Evolutionary conservation across 164 flowering plant genomes (phyloP), one percentile per base, ranked within the genome.

Genomic region (Chimonanthus praecox): DNA sequence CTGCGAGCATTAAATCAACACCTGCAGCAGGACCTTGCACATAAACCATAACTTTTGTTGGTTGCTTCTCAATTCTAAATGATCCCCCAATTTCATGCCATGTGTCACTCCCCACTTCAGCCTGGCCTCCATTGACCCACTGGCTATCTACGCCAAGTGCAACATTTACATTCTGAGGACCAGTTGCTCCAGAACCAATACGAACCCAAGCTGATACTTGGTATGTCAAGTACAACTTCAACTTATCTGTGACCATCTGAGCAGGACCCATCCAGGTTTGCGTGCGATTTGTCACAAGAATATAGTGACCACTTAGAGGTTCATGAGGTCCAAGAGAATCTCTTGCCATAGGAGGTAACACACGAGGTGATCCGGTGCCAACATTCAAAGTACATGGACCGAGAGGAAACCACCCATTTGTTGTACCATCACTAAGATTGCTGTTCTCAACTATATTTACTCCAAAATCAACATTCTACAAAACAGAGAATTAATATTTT

Each of bases 181-280:
- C 78, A 64, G 81, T 78, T 69, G 89, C 83, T 20, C 86, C 84
- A 13, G 82, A 71, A 54, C 92, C 87, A 72, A 89, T 74, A 51
- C 84, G 83, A 61, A 95, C 94, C 99, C 99, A 95, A 64, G 94
- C 98, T 71, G 97, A 88, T 18, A 95, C 89, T 84, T 95, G 99
- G 74, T 95, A 95, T 73, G 99, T 95, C 84, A 92, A 66, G 71
- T 74, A 90, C 72, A 89, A 87, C 64, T 89, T 85, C 75, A 95
- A n/a, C 72, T 84, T 88, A 48, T 92, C 99, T 7, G 97, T 90
- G 74, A 95, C 88, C 79, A 85, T 90, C 84, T 95, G 99, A 79
- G 97, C 93, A 62, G 99, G 99, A 51, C 99, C 99, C 94, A 89
- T 90, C 99, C 99, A 95, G 47, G 84, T 87, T 71, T 95, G 90